Evolutionary conservation across 2,329 filamentous ascomycete species (phyloP), one percentile per base, ranked within the genome.

Genomic region (Sporothrix inflata): DNA sequence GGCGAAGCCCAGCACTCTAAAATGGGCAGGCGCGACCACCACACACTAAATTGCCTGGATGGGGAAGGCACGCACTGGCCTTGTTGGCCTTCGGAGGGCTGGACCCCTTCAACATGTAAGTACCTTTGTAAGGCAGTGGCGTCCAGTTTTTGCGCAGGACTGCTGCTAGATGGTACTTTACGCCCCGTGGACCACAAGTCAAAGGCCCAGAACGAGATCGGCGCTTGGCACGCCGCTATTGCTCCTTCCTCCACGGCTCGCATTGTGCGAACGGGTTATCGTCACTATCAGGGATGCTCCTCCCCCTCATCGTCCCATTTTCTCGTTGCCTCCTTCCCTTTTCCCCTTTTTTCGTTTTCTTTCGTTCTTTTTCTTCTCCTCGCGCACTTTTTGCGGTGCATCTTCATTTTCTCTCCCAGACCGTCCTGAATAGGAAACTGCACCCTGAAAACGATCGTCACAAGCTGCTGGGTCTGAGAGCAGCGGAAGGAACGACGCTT

Each of bases 401-500:
- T 24, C n/a, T 42, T 45, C 60, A 27, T 9, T 24, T n/a, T 42
- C 16, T 21, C 55, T 21, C 21, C 21, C 11, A 27, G 40, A 24
- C 24, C 42, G n/a, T 55, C n/a, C 49, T 38, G 42, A 55, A 24
- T 24, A 55, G 34, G 49, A 14, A 69, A 55, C 42, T 51, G 49
- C 66, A 21, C 34, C 34, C 30, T 53, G 19, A 30, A 51, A 51
- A 34, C 42, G 65, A 68, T 68, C 65, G 30, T 68, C 65, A 40
- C 45, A 14, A 53, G 65, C 27, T 49, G 47, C 47, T 51, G n/a
- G 69, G 45, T 40, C 70, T 53, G 47, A 42, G 47, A 38, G 3
- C 70, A 30, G 40, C 40, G 51, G 63, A 61, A 71, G 38, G 63
- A 71, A 49, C 70, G 19, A 71, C 70, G 51, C 70, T 71, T 66